phyloP scores from a whole-genome alignment of 2,329 filamentous ascomycete species.

The Trichoderma semiorbis region DNA sequence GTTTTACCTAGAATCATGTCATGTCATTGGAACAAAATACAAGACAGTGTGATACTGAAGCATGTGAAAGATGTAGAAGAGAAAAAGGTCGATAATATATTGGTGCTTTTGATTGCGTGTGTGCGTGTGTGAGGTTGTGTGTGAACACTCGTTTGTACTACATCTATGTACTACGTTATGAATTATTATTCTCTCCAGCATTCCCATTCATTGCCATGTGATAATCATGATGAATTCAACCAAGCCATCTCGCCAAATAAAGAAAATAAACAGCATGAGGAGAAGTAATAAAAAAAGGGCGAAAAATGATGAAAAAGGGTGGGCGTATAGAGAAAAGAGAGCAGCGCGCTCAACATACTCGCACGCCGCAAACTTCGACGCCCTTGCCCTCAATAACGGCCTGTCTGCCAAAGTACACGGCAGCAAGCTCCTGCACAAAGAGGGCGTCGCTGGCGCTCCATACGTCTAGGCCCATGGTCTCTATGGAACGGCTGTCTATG shows the following conservation, averaged over 20 bases:
- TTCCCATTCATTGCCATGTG: background rate
- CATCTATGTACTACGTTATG: conserved; percentile 2
- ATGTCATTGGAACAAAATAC: background rate
- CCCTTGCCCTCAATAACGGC: conserved; percentile 64
- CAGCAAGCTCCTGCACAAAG: conserved; percentile 62
- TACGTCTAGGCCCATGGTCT: conserved; percentile 70
- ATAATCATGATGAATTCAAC: background rate
- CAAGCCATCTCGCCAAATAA: background rate
- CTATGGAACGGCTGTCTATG: conserved; percentile 62
- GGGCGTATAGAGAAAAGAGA: background rate
- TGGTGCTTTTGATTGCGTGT: background rate
- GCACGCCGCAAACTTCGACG: conserved; percentile 71
- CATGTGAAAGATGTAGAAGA: background rate
- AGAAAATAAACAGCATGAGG: background rate
- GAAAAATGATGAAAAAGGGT: background rate
- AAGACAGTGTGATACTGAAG: background rate
- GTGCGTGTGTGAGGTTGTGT: background rate
- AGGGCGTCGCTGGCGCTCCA: conserved; percentile 70
- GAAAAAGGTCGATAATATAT: background rate
- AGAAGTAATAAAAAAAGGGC: background rate
- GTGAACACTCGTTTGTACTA: conserved; percentile 10
- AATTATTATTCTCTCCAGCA: background rate
- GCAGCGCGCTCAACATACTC: conserved; percentile 52
- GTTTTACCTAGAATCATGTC: background rate
- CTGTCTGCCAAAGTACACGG: conserved; percentile 62